Base-by-base conservation (phyloP, 768 basidiomycete species). In the Suillus bovinus region DNA sequence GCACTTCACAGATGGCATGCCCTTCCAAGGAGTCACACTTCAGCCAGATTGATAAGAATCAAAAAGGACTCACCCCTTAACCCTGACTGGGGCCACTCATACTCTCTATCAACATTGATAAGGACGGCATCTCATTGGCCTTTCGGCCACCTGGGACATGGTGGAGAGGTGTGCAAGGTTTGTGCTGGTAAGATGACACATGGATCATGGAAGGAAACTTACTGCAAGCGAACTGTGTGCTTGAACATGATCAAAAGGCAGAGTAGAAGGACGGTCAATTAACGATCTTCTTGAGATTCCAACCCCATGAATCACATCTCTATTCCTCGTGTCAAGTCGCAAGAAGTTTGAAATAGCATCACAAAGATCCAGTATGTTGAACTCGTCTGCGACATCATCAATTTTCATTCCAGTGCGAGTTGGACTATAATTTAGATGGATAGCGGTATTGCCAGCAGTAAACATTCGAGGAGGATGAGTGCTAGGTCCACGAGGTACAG, bases 161-260 rank as follows among this genome's bases (percentile, higher is more conserved):
- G 66, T 9, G 73, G 75, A 5, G 34, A 56, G 11, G 68, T 71
- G 42, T 72, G 66, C 20, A 76, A 34, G 4, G 69, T 71, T 56
- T 36, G 70, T 72, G 2, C 71, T 7, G 5, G 46, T 24, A 47
- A 47, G 13, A 24, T 7, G 6, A 47, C 3, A 11, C 22, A 1
- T 6, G 46, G 14, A 47, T 47, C 3, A 8, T 47, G 46, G 24
- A 24, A 14, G 4, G 13, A 47, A n/a, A 22, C 44, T 24, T 47
- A 4, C 46, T 24, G 46, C 13, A 47, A 24, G 22, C 22, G 14
- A 47, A 47, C 46, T 3, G 24, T 47, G 5, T 47, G 22, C 46
- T 47, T 47, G 46, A 14, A 47, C 6, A 0, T 2, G 24, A 3
- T 47, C 24, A 47, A 47, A 47, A 14, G 46, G 46, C 5, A 47